Evolutionary conservation across 139 green algal genomes (phyloP).

Genomic region (Ettlia oleoabundans): DNA sequence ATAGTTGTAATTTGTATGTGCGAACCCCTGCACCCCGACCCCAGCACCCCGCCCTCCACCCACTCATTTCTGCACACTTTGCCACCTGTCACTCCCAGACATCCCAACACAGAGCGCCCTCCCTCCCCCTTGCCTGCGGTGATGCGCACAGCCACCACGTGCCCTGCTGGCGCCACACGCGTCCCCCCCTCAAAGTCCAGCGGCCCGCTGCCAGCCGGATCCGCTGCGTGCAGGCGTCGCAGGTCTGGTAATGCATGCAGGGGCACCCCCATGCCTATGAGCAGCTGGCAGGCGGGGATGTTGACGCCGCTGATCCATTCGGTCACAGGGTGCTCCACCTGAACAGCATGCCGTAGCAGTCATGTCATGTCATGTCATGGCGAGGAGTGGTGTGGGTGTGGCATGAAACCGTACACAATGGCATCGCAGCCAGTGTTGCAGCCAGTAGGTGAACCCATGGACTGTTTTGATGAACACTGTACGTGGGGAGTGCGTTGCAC

Average conservation of each 20-base stretch:
- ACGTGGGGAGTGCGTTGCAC: too few relatives aligned
- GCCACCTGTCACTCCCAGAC: not conserved
- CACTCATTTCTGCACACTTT: not conserved
- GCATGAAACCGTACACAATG: not conserved
- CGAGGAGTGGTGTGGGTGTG: not conserved
- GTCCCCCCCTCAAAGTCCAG: constrained; percentile 84
- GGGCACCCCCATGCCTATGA: constrained; percentile 94
- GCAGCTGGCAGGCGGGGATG: constrained; percentile 91
- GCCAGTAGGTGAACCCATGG: too few relatives aligned
- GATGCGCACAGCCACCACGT: constrained; percentile 91
- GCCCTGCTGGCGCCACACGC: constrained; percentile 61
- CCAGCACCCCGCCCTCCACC: too few relatives aligned
- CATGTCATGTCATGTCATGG: too few relatives aligned
- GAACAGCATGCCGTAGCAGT: not conserved
- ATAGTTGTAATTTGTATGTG: too few relatives aligned
- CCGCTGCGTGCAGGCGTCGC: constrained; percentile 73
- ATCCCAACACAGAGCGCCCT: not conserved
- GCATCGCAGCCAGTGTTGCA: too few relatives aligned
- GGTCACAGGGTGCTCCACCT: constrained; percentile 99
- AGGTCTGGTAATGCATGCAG: constrained; percentile 90
- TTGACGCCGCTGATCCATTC: constrained; percentile 96
- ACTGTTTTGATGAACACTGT: too few relatives aligned
- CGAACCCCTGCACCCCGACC: too few relatives aligned
- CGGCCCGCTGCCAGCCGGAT: constrained; percentile 40
- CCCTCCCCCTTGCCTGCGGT: constrained; percentile 60